These are phyloP conservation scores for Xylariaceae sp. DNA, from an alignment of 2,329 filamentous ascomycete genomes.

Conservation along the genomic window DNA sequence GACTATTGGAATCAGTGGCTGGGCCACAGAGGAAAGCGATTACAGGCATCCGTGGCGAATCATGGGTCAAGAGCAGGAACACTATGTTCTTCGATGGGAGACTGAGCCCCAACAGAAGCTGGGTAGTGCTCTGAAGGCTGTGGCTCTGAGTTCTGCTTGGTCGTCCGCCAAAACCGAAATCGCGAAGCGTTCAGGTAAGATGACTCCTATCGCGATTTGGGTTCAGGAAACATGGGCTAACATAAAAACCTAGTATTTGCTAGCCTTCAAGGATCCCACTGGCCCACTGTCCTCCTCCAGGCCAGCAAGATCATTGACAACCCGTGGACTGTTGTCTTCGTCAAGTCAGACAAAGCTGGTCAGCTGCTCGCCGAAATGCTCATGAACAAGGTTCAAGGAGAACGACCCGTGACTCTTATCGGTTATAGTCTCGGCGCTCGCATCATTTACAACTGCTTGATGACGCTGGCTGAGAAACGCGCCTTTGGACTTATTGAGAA, in stretches of 20 bases:
- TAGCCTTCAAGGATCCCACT: slow-evolving; percentile 53
- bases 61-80: slow-evolving; percentile 68
- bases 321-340: slow-evolving; percentile 72
- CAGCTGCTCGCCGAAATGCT: slow-evolving; percentile 74
- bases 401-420: slow-evolving; percentile 73
- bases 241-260: slow-evolving; percentile 44
- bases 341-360: slow-evolving; percentile 68
- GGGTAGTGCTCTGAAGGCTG: slow-evolving; percentile 70
- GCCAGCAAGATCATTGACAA: slow-evolving; percentile 75
- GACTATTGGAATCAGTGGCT: slow-evolving; percentile 80
- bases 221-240: background rate
- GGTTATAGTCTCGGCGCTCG: slow-evolving; percentile 80
- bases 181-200: slow-evolving; percentile 42
- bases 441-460: slow-evolving; percentile 78
- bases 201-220: background rate
- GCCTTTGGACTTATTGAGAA: slow-evolving; percentile 83
- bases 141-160: slow-evolving; percentile 82
- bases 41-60: slow-evolving; percentile 75
- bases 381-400: slow-evolving; percentile 76
- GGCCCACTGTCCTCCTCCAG: slow-evolving; percentile 61
- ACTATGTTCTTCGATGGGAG: slow-evolving; percentile 83
- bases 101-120: slow-evolving; percentile 71
- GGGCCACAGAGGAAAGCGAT: slow-evolving; percentile 68
- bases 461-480: slow-evolving; percentile 68
- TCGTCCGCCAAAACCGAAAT: slow-evolving; percentile 56